These are phyloP conservation scores for Populus trichocarpa DNA, from an alignment of 441 rosid species.

Conservation along the genomic window DNA sequence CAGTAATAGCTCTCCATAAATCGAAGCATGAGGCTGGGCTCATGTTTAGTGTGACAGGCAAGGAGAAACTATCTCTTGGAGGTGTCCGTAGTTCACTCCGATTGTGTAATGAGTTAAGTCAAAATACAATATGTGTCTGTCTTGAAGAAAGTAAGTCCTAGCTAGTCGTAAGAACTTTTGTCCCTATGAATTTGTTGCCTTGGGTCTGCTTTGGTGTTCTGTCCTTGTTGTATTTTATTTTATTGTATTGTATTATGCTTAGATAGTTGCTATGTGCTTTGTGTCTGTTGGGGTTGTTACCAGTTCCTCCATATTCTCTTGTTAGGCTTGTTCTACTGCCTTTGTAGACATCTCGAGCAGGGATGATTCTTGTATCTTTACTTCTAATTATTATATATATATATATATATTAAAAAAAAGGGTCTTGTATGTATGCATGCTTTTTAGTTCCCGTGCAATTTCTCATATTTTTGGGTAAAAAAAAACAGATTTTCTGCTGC, in stretches of 20 bases:
- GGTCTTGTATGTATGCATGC: background rate
- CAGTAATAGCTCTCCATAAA: background rate
- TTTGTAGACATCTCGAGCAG: too few relatives aligned
- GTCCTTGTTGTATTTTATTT: background rate
- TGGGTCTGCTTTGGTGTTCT: background rate
- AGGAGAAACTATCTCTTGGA: background rate
- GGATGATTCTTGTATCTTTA: too few relatives aligned
- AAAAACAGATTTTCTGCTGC: too few relatives aligned
- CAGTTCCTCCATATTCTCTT: too few relatives aligned
- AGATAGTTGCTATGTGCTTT: too few relatives aligned
- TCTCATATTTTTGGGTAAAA: too few relatives aligned
- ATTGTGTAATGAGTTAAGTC: background rate
- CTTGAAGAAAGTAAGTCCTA: background rate
- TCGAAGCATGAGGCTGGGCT: background rate
- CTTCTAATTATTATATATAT: background rate
- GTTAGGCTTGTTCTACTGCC: too few relatives aligned
- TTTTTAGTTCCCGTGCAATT: too few relatives aligned
- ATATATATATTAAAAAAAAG: background rate
- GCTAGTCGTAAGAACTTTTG: background rate
- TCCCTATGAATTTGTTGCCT: background rate
- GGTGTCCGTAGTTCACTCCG: background rate
- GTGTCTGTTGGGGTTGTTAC: too few relatives aligned
- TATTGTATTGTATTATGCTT: too few relatives aligned
- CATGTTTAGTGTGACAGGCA: background rate
- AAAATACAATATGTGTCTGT: background rate